Percentiles rank a stretch among this genome's conserved stretches.
phyloP scores from a whole-genome alignment of 441 rosid species.

The Manihot esculenta region DNA sequence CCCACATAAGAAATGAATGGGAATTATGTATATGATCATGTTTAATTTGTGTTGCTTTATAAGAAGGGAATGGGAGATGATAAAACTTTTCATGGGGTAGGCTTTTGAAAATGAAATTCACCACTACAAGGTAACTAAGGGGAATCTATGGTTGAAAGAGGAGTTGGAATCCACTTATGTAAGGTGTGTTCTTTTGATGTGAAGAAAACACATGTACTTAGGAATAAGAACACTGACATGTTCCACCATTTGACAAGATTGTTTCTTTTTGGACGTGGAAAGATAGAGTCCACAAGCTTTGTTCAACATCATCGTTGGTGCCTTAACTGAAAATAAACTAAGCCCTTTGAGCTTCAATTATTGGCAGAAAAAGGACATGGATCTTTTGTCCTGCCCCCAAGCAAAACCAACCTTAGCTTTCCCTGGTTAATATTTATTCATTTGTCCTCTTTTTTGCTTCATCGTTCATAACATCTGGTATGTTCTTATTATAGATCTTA shows the following conservation, averaged over 20 bases:
- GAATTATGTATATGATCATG: too few relatives aligned
- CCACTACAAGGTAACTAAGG: constrained; percentile 19
- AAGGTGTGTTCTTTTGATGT: constrained; percentile 28
- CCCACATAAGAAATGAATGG: constrained; percentile 25
- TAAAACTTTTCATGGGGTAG: constrained; percentile 29
- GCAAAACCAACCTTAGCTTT: constrained; percentile 1
- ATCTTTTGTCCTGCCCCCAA: constrained; percentile 13
- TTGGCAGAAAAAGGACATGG: constrained; percentile 29
- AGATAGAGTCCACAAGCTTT: constrained; percentile 50
- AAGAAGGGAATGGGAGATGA: not conserved
- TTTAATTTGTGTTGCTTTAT: too few relatives aligned
- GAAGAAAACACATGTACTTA: constrained; percentile 35
- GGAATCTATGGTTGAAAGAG: constrained; percentile 49
- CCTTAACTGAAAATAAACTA: constrained; percentile 49
- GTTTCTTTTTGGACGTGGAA: constrained; percentile 47
- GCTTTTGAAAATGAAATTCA: constrained; percentile 56
- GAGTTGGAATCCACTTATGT: constrained; percentile 64
- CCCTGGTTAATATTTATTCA: not conserved
- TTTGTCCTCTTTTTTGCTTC: too few relatives aligned
- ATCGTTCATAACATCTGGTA: too few relatives aligned
- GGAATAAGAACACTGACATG: constrained; percentile 36
- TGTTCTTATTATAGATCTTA: too few relatives aligned
- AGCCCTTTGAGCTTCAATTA: constrained; percentile 43
- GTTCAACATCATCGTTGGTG: constrained; percentile 42
- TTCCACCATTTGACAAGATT: constrained; percentile 41